These are phyloP conservation scores for Priceomyces carsonii DNA, from an alignment of 805 yeast species.

Conservation along the genomic window DNA sequence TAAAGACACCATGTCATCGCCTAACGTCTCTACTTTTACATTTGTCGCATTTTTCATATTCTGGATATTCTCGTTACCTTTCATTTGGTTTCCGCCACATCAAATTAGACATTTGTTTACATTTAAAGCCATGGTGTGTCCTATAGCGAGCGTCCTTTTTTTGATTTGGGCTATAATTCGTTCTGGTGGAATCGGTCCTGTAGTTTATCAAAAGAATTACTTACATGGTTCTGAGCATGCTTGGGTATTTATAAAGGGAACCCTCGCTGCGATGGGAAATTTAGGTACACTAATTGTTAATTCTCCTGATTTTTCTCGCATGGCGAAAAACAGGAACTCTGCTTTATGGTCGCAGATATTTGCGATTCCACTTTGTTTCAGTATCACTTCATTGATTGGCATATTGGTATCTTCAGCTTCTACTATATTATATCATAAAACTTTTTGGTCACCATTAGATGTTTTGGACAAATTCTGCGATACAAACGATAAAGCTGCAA, in stretches of 20 bases:
- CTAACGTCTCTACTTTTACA: background rate
- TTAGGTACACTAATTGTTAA: no score
- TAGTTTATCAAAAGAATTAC: no score
- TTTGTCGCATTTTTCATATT: background rate
- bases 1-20: background rate
- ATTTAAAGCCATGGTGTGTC: background rate
- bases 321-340: constrained; percentile 42
- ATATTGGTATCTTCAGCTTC: constrained; percentile 2
- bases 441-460: no score
- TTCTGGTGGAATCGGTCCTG: constrained; percentile 1
- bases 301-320: constrained; percentile 1
- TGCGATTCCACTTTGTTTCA: no score
- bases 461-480: no score
- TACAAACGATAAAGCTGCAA: no score
- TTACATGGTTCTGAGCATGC: background rate
- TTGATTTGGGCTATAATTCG: background rate
- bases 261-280: no score
- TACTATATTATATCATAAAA: background rate
- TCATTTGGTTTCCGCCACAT: background rate
- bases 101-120: background rate
- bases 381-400: no score
- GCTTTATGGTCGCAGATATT: no score
- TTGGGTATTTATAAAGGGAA: background rate
- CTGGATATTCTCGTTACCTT: background rate
- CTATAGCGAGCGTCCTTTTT: background rate